These are phyloP conservation scores for Leccinum incarnatum DNA, from an alignment of 768 basidiomycete genomes.

Conservation along the genomic window DNA sequence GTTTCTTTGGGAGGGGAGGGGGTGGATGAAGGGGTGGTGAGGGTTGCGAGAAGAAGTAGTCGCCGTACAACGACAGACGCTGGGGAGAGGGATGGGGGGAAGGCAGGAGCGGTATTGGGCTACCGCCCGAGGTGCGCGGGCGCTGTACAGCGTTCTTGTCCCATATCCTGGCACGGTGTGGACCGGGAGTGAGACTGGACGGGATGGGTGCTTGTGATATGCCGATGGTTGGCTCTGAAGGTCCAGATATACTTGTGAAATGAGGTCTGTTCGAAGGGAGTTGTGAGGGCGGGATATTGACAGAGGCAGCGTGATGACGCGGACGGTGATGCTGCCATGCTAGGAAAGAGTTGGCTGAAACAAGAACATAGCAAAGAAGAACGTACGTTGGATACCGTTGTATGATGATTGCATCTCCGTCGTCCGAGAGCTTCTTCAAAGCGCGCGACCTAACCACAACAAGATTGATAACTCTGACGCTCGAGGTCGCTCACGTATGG, in stretches of 20 bases:
- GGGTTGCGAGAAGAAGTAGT: constrained; percentile 22
- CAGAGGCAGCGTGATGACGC: constrained; percentile 20
- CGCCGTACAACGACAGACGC: constrained; percentile 27
- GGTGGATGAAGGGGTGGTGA: constrained; percentile 23
- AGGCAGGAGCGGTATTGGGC: constrained; percentile 1
- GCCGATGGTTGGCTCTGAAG: constrained; percentile 1
- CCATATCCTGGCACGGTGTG: constrained; percentile 20
- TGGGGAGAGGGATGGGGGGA: constrained; percentile 12
- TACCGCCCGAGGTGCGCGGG: constrained; percentile 8
- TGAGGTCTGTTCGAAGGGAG: constrained; percentile 19
- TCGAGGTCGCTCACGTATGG: not conserved
- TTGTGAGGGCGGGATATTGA: constrained; percentile 17
- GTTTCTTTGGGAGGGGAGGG: constrained; percentile 33
- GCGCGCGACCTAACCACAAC: not conserved
- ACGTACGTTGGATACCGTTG: constrained; percentile 20
- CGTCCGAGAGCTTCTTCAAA: not conserved
- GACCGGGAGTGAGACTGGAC: constrained; percentile 24
- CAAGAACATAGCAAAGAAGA: not conserved
- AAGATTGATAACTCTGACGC: not conserved
- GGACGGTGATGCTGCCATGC: constrained; percentile 20
- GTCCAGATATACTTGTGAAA: constrained; percentile 18
- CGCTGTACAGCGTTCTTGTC: constrained; percentile 15
- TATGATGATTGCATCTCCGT: constrained; percentile 28
- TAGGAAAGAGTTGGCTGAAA: constrained; percentile 1
- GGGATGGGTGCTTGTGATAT: constrained; percentile 19